Conservation (phyloP, 73 alveolate genomes). For the Stentor coeruleus region DNA sequence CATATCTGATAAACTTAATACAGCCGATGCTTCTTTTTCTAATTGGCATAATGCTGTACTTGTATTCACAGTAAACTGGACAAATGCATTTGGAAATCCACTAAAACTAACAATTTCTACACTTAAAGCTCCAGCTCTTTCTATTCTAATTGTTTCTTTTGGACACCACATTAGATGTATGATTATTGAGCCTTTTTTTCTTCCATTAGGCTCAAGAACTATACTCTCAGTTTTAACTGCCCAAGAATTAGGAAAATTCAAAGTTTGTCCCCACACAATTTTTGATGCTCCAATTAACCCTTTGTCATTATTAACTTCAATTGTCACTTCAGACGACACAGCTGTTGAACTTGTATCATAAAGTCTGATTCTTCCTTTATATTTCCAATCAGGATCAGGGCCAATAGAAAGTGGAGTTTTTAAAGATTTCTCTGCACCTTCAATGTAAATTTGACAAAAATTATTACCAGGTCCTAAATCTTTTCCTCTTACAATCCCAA, state of each 20-base stretch:
- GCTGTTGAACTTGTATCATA: background rate
- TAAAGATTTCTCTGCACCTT: background rate
- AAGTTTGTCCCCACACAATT: background rate
- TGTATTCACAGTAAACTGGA: background rate
- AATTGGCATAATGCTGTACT: background rate
- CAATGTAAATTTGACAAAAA: background rate
- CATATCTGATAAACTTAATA: no score
- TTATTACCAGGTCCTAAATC: background rate
- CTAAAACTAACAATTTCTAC: background rate
- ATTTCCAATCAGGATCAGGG: conserved; percentile 21
- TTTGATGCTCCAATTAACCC: background rate
- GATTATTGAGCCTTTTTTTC: conserved; percentile 25
- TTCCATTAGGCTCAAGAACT: background rate
- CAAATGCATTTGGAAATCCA: background rate
- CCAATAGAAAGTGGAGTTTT: conserved; percentile 17
- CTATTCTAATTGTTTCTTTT: background rate
- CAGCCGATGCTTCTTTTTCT: background rate
- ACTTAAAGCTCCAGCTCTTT: background rate
- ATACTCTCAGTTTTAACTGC: background rate
- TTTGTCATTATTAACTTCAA: conserved; percentile 11
- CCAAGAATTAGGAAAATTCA: conserved; percentile 22
- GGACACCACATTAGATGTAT: conserved; percentile 17
- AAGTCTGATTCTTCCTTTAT: conserved; percentile 14
- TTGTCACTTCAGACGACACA: background rate
- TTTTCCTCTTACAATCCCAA: conserved; percentile 5